These are phyloP conservation scores for Colletotrichum shisoi DNA, from an alignment of 2,329 filamentous ascomycete species.

Conservation along the genomic window DNA sequence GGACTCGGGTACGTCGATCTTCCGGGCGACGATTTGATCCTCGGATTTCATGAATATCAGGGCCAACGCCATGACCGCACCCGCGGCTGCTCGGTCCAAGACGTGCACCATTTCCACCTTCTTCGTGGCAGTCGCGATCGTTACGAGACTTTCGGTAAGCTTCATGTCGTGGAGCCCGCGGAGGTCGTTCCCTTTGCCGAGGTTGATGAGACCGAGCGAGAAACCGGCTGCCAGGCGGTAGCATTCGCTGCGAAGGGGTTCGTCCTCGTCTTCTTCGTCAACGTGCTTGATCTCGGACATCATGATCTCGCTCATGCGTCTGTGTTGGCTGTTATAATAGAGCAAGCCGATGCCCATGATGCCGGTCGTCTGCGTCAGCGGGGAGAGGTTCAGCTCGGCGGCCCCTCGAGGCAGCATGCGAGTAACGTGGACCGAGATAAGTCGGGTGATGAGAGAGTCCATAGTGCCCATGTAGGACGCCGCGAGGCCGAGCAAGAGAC, in stretches of 20 bases:
- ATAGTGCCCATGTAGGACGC: slow-evolving; percentile 96
- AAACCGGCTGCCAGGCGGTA: slow-evolving; percentile 95
- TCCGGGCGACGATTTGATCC: slow-evolving; percentile 83
- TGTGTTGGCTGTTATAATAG: slow-evolving; percentile 94
- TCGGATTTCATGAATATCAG: slow-evolving; percentile 98
- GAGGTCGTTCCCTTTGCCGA: slow-evolving; percentile 87
- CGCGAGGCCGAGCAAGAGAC: slow-evolving; percentile 87
- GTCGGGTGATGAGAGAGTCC: slow-evolving; percentile 91
- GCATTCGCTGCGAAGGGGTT: slow-evolving; percentile 89
- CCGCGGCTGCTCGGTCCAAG: slow-evolving; percentile 89
- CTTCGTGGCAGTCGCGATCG: slow-evolving; percentile 86
- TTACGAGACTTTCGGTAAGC: slow-evolving; percentile 85
- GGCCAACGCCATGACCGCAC: slow-evolving; percentile 87
- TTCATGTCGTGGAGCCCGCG: slow-evolving; percentile 93
- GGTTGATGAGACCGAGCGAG: slow-evolving; percentile 90
- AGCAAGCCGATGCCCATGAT: slow-evolving; percentile 96
- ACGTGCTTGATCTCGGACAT: slow-evolving; percentile 93
- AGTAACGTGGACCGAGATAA: slow-evolving; percentile 95
- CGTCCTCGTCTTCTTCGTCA: slow-evolving; percentile 80
- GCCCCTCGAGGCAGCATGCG: slow-evolving; percentile 91
- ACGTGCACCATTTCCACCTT: slow-evolving; percentile 92
- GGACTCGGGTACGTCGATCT: slow-evolving; percentile 92
- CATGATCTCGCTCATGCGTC: slow-evolving; percentile 99
- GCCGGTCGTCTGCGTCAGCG: slow-evolving; percentile 91
- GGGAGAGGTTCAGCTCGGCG: slow-evolving; percentile 91